A percentile compares a stretch with the other conserved stretches of the same genome.
phyloP scores from a whole-genome alignment of 1,284 basidiomycete genomes.

The Ustilago cynodontis region DNA sequence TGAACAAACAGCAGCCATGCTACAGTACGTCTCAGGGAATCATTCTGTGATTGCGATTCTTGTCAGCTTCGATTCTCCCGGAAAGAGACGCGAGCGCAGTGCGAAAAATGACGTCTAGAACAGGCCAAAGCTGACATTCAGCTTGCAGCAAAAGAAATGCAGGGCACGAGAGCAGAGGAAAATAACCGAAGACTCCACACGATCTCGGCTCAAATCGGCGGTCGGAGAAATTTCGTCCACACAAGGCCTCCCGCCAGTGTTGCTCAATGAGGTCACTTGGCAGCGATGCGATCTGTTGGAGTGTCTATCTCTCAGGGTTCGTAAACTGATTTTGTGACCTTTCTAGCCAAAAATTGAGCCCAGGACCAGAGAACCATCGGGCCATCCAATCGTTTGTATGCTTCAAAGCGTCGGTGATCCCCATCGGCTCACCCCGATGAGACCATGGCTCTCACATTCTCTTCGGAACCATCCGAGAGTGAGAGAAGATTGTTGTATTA shows the following conservation, averaged over 20 bases:
- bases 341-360: not conserved
- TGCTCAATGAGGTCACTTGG: not conserved
- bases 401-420: not conserved
- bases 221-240: conserved; percentile 6
- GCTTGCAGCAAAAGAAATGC: not conserved
- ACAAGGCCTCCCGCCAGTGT: too few relatives aligned
- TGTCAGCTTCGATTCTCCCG: conserved; percentile 6
- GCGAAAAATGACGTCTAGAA: conserved; percentile 33
- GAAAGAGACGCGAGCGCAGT: not conserved
- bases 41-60: not conserved
- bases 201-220: conserved; percentile 15
- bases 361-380: not conserved
- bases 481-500: conserved; percentile 2
- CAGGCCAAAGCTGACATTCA: conserved; percentile 11
- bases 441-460: not conserved
- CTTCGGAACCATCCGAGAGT: too few relatives aligned
- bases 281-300: not conserved
- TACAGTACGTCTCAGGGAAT: not conserved
- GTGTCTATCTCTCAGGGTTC: not conserved
- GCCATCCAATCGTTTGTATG: not conserved
- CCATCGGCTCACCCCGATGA: not conserved
- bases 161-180: not conserved
- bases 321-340: too few relatives aligned
- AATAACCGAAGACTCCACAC: conserved; percentile 12
- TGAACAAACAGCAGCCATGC: not conserved